Evolutionary conservation across 139 green algal genomes (phyloP).

Genomic region (Chlamydomonas sphaeroides): DNA sequence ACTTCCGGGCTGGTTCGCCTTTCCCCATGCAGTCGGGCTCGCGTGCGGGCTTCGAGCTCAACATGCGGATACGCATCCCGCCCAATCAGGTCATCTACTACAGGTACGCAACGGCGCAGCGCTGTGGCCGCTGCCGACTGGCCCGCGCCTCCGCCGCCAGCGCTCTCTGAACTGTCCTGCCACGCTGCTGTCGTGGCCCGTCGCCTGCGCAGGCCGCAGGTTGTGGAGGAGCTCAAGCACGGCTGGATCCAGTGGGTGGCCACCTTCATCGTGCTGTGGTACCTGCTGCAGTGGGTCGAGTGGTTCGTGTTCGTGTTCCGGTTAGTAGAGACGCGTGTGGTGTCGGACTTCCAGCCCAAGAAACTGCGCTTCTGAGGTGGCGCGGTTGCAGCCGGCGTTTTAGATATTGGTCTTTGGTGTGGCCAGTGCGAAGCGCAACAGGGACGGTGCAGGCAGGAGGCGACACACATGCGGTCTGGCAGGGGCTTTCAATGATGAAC

Average conservation of each 20-base stretch:
- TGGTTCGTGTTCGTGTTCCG: conserved; percentile 50
- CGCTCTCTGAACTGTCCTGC: no score
- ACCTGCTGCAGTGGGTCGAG: conserved; percentile 52
- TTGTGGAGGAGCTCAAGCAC: conserved; percentile 67
- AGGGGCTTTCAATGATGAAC: no score
- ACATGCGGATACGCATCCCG: conserved; percentile 54
- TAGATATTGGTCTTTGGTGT: no score
- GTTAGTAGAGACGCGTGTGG: conserved; percentile 48
- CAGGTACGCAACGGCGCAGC: conserved; percentile 53
- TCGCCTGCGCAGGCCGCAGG: conserved; percentile 21
- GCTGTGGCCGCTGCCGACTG: no score
- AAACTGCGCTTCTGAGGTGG: conserved; percentile 44
- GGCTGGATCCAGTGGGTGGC: conserved; percentile 71
- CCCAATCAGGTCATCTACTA: conserved; percentile 55
- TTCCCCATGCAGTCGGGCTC: conserved; percentile 28
- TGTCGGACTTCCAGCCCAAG: conserved; percentile 50
- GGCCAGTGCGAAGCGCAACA: no score
- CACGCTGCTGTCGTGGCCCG: no score
- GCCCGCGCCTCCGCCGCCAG: no score
- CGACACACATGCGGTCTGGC: no score
- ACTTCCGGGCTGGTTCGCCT: no score
- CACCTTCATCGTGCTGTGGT: conserved; percentile 56
- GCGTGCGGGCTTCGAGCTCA: conserved; percentile 40
- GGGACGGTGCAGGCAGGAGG: no score
- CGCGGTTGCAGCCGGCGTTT: no score